These are phyloP conservation scores for Rhodotorula kratochvilovae DNA, from an alignment of 768 basidiomycete genomes.

Conservation along the genomic window DNA sequence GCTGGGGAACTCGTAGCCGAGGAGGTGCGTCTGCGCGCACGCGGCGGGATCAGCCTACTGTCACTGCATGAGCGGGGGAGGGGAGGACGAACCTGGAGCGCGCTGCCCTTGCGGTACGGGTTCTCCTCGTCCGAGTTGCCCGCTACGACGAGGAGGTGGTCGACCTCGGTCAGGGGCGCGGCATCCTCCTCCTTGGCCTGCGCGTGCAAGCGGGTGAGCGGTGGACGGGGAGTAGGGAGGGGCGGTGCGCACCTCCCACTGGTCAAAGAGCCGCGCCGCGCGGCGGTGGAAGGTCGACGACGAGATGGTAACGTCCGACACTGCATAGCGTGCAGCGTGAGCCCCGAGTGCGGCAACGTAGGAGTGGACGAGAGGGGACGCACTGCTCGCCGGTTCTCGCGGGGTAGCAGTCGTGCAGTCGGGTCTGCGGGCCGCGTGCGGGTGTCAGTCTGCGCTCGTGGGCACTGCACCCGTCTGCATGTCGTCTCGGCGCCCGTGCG, in stretches of 20 bases:
- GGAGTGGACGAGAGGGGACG: neutral
- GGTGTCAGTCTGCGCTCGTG: no score
- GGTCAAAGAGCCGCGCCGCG: constrained; percentile 24
- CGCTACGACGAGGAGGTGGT: constrained; percentile 48
- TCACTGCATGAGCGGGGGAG: neutral
- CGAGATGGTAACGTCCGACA: constrained; percentile 37
- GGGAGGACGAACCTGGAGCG: constrained; percentile 67
- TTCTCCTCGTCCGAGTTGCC: constrained; percentile 66
- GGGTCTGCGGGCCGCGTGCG: no score
- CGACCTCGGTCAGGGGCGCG: constrained; percentile 43
- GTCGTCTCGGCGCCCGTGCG: no score
- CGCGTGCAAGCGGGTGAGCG: no score
- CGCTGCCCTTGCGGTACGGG: constrained; percentile 82
- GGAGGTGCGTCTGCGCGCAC: constrained; percentile 78
- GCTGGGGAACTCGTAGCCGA: constrained; percentile 96
- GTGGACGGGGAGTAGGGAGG: no score
- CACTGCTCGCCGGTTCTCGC: neutral
- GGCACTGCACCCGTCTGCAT: no score
- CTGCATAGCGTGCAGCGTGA: neutral
- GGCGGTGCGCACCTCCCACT: constrained; percentile 22
- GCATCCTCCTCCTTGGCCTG: constrained; percentile 41
- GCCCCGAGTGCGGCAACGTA: neutral
- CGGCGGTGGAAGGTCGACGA: constrained; percentile 34
- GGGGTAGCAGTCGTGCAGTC: no score
- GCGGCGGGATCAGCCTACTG: neutral